A percentile compares a stretch with the other conserved stretches of the same genome.
Evolutionary conservation across 495 filamentous ascomycete genomes (phyloP).

Genomic region (Podospora fimiseda): DNA sequence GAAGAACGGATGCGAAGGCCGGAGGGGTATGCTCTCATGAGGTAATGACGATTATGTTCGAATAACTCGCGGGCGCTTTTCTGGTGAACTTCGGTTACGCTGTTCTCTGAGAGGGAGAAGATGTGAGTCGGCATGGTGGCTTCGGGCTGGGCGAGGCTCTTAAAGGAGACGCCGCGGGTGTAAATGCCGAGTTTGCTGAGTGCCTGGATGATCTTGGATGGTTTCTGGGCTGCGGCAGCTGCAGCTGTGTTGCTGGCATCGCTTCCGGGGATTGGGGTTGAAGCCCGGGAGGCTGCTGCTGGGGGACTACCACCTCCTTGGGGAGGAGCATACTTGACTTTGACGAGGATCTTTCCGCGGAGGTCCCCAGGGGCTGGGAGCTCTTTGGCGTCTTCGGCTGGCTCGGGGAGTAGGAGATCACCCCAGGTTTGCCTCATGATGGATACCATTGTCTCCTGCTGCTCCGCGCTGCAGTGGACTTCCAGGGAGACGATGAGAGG

Average conservation of each 20-base stretch:
- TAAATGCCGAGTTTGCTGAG: conserved; percentile 75
- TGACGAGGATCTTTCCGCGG: conserved; percentile 76
- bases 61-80: conserved; percentile 57
- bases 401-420: conserved; percentile 57
- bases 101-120: conserved; percentile 78
- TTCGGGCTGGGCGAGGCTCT: conserved; percentile 52
- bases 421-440: conserved; percentile 80
- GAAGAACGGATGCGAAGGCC: conserved; percentile 76
- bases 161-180: conserved; percentile 74
- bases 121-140: conserved; percentile 73
- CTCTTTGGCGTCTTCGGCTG: conserved; percentile 37
- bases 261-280: neutral
- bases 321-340: conserved; percentile 68
- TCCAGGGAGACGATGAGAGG: conserved; percentile 88
- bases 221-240: conserved; percentile 32
- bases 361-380: conserved; percentile 64
- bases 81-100: conserved; percentile 64
- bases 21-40: conserved; percentile 88
- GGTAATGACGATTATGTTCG: conserved; percentile 69
- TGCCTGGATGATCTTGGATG: conserved; percentile 67
- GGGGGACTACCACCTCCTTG: conserved; percentile 19
- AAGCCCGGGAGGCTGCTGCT: neutral
- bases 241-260: conserved; percentile 18
- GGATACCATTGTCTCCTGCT: conserved; percentile 82
- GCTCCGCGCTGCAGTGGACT: conserved; percentile 69